Evolutionary conservation across 768 basidiomycete species (phyloP).

Genomic region (Pisolithus marmoratus): DNA sequence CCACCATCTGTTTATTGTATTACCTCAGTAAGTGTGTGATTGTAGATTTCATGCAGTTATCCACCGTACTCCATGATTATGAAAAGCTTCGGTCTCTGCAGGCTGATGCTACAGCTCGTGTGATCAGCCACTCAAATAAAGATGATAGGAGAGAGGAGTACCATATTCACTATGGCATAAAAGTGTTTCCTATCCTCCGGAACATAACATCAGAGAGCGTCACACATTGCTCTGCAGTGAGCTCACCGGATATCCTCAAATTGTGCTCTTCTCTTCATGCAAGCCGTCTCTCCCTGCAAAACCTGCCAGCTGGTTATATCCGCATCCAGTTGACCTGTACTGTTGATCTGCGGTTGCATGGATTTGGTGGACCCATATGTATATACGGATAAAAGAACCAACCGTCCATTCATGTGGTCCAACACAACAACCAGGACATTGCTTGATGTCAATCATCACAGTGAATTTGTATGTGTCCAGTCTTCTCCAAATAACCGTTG

Average conservation of each 20-base stretch:
- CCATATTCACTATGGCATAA: neutral
- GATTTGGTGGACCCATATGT: too few species aligned
- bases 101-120: neutral
- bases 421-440: too few species aligned
- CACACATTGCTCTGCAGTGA: neutral
- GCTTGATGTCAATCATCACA: too few species aligned
- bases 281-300: too few species aligned
- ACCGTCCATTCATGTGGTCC: too few species aligned
- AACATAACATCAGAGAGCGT: neutral
- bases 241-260: too few species aligned
- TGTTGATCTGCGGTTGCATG: too few species aligned
- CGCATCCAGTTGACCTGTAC: too few species aligned
- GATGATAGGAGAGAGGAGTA: neutral
- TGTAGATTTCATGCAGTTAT: neutral
- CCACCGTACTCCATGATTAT: neutral
- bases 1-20: neutral
- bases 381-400: too few species aligned
- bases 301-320: too few species aligned
- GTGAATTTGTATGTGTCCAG: too few species aligned
- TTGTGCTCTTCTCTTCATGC: neutral
- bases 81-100: neutral
- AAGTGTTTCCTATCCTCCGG: neutral
- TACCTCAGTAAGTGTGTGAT: neutral
- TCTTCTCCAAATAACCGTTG: too few species aligned
- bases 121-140: neutral